Base-by-base conservation (phyloP, 2,329 filamentous ascomycete species). In the Ceratocystis destructans region DNA sequence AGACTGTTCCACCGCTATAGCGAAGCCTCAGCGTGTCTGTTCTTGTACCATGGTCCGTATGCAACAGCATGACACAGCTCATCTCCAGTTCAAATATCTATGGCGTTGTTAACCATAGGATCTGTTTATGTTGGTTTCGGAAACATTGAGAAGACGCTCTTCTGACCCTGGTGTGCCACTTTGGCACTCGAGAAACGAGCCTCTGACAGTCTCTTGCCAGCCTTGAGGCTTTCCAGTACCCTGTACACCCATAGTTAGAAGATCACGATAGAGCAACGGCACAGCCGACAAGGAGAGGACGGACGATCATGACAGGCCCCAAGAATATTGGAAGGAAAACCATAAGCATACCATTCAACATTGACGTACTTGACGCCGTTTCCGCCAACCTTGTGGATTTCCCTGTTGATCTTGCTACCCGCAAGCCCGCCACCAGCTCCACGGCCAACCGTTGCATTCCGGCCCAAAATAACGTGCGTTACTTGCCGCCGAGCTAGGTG, bases 381-480 rank as follows among this genome's bases (percentile, higher is more conserved):
- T 10, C 89, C 89, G 25, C 87, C 80, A 3, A 84, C 78, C 66
- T 82, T 81, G 31, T 78, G 75, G 66, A 95, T 87, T 77, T 96
- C 92, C 74, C 83, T 89, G 71, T 96, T 87, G 62, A 95, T 77
- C 77, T 96, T 96, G 37, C 81, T 80, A 1, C 83, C 85, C 3
- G 91, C 84, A 5, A 96, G 79, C 0, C 88, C 89, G 55, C 90
- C 90, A 0, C 89, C 89, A 8, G 82, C 83, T 57, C 85, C 86
- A 33, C 70, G 70, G n/a, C 75, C 75, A 53, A 73, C 74, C 45
- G 74, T 73, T 2, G 79, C 79, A 20, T 84, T 82, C 64, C 77
- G 80, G 6, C 89, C 89, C 5, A 96, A 75, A 66, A 96, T 87
- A 69, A 96, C 88, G 75, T 96, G 92, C 44, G 91, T 96, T 70